phyloP scores from a whole-genome alignment of 805 yeast species.

The Ogataea populi-albae region DNA sequence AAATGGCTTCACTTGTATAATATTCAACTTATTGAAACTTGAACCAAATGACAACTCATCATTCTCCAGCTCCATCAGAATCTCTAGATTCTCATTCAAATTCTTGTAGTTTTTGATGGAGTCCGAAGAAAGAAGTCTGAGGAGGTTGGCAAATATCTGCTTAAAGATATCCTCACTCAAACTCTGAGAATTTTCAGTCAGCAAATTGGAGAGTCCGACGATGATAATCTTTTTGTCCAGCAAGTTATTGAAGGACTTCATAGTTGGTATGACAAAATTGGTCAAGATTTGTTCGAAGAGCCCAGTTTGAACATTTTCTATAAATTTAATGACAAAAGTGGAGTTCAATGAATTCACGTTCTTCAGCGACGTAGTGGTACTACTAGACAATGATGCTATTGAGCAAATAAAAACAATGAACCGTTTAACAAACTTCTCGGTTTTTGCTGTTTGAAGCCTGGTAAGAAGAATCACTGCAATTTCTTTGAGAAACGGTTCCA shows the following conservation, averaged over 20 bases:
- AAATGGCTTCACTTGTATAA: conserved; percentile 55
- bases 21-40: conserved; percentile 68
- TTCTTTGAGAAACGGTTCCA: conserved; percentile 61
- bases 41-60: conserved; percentile 75
- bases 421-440: conserved; percentile 75
- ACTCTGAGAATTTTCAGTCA: conserved; percentile 38
- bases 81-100: conserved; percentile 39
- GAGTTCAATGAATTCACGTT: conserved; percentile 26
- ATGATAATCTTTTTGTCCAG: conserved; percentile 45
- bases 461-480: conserved; percentile 75
- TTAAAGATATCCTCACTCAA: conserved; percentile 40
- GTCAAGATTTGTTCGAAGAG: conserved; percentile 49
- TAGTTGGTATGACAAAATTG: conserved; percentile 50
- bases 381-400: conserved; percentile 23
- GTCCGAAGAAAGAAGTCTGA: conserved; percentile 35
- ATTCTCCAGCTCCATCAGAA: conserved; percentile 59
- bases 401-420: conserved; percentile 59
- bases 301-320: conserved; percentile 70
- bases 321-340: conserved; percentile 54
- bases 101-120: conserved; percentile 33
- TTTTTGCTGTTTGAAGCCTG: conserved; percentile 74
- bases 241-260: conserved; percentile 40
- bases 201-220: conserved; percentile 46
- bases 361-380: conserved; percentile 23
- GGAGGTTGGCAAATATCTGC: conserved; percentile 42